These are phyloP conservation scores for Talaromyces verruculosus DNA, from an alignment of 2,329 filamentous ascomycete genomes.

Conservation along the genomic window DNA sequence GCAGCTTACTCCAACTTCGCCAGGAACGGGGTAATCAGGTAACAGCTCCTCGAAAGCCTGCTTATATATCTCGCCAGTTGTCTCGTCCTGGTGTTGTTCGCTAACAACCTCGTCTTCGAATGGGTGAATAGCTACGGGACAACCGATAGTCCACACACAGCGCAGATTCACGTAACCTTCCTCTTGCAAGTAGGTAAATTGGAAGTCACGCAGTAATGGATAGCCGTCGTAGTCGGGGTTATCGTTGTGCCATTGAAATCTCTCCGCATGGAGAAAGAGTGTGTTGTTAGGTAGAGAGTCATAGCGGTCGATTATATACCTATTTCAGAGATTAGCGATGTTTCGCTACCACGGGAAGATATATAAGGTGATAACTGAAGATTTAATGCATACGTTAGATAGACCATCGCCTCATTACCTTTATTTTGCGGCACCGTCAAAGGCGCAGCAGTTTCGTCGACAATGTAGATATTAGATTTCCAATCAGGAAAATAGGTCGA, in stretches of 20 bases:
- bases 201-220: conserved; percentile 45
- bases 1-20: conserved; percentile 53
- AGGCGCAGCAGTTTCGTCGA: conserved; percentile 45
- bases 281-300: conserved; percentile 50
- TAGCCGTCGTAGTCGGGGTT: conserved; percentile 45
- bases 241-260: conserved; percentile 53
- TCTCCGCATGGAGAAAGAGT: conserved; percentile 53
- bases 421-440: conserved; percentile 51
- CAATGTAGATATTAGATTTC: conserved; percentile 40
- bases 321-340: not conserved
- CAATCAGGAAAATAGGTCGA: conserved; percentile 23
- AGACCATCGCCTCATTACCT: conserved; percentile 55
- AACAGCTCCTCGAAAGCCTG: conserved; percentile 28
- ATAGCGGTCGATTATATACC: conserved; percentile 54
- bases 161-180: conserved; percentile 53
- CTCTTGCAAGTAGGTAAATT: conserved; percentile 42
- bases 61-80: conserved; percentile 31
- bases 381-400: conserved; percentile 49
- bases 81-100: conserved; percentile 9
- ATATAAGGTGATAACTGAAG: not conserved
- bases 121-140: conserved; percentile 50
- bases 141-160: conserved; percentile 53
- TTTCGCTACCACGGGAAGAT: not conserved
- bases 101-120: conserved; percentile 12
- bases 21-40: conserved; percentile 28